Evolutionary conservation across 164 flowering plant species (phyloP).

Genomic region (Berberis thunbergii): DNA sequence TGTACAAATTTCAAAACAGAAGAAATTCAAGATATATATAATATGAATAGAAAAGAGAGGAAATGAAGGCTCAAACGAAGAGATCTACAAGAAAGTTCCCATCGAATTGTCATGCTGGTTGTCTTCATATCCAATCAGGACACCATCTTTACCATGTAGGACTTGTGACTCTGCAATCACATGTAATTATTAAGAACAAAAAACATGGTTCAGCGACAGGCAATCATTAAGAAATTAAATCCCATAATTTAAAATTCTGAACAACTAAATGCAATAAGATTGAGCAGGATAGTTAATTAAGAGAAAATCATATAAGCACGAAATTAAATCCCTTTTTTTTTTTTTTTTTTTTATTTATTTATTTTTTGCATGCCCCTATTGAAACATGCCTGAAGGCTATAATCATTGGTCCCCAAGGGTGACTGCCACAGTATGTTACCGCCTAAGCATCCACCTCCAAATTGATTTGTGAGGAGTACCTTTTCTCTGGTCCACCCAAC

Average conservation of each 20-base stretch:
- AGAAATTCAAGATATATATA: neutral
- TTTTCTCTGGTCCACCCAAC: too few relatives aligned
- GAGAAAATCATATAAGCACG: neutral
- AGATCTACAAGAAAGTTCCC: slow-evolving; percentile 28
- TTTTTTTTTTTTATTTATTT: too few relatives aligned
- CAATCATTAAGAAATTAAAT: neutral
- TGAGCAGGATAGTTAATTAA: neutral
- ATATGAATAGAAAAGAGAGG: neutral
- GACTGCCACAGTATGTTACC: too few relatives aligned
- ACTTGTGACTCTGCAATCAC: slow-evolving; percentile 20
- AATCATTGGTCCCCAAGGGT: too few relatives aligned
- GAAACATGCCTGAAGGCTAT: too few relatives aligned
- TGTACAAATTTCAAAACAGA: neutral
- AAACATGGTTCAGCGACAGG: slow-evolving; percentile 8
- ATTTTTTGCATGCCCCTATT: too few relatives aligned
- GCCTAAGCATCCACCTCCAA: too few relatives aligned
- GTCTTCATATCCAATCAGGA: slow-evolving; percentile 11
- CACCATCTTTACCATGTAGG: slow-evolving; percentile 17
- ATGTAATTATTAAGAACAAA: slow-evolving; percentile 2
- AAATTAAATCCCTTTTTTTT: too few relatives aligned
- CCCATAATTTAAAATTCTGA: neutral
- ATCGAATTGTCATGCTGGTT: slow-evolving; percentile 10
- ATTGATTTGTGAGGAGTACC: too few relatives aligned
- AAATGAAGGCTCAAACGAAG: slow-evolving; percentile 1
- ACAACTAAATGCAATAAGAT: neutral